Conservation (phyloP, 129 eudicot genomes). For the Ambrosia trifida region DNA sequence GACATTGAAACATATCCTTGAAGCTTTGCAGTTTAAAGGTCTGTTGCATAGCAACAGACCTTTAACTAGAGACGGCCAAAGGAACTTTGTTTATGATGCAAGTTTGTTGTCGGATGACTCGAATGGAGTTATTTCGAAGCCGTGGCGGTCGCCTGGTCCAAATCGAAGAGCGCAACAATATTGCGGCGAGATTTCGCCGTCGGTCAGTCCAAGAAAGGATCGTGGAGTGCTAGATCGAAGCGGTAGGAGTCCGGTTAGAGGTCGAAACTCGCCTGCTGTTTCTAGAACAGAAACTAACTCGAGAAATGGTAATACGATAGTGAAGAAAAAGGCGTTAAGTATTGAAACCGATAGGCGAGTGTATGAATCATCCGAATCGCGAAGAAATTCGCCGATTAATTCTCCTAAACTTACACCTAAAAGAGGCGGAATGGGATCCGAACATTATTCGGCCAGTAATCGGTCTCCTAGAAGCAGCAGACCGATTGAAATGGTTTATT, state of each 20-base stretch:
- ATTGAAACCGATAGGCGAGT: slow-evolving; percentile 56
- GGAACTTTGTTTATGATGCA: slow-evolving; percentile 56
- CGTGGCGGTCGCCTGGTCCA: slow-evolving; percentile 38
- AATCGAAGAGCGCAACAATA: slow-evolving; percentile 29
- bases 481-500: slow-evolving; percentile 35
- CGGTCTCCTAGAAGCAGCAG: slow-evolving; percentile 56
- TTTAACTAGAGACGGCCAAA: slow-evolving; percentile 19
- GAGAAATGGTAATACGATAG: slow-evolving; percentile 48
- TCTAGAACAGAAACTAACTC: slow-evolving; percentile 37
- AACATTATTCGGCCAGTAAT: slow-evolving; percentile 35
- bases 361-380: slow-evolving; percentile 38
- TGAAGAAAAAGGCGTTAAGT: slow-evolving; percentile 51
- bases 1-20: slow-evolving; percentile 38
- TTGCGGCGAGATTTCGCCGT: slow-evolving; percentile 38
- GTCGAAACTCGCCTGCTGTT: slow-evolving; percentile 35
- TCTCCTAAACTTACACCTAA: slow-evolving; percentile 60
- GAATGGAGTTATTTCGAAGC: slow-evolving; percentile 48
- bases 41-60: slow-evolving; percentile 33
- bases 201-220: slow-evolving; percentile 57
- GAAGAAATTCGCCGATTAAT: slow-evolving; percentile 57
- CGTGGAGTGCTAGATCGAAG: slow-evolving; percentile 44
- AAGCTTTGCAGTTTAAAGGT: slow-evolving; percentile 45
- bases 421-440: slow-evolving; percentile 37
- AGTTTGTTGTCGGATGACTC: slow-evolving; percentile 46
- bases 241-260: slow-evolving; percentile 49